Base-by-base conservation (phyloP, 2,329 filamentous ascomycete species). In the Orbilia quercus region DNA sequence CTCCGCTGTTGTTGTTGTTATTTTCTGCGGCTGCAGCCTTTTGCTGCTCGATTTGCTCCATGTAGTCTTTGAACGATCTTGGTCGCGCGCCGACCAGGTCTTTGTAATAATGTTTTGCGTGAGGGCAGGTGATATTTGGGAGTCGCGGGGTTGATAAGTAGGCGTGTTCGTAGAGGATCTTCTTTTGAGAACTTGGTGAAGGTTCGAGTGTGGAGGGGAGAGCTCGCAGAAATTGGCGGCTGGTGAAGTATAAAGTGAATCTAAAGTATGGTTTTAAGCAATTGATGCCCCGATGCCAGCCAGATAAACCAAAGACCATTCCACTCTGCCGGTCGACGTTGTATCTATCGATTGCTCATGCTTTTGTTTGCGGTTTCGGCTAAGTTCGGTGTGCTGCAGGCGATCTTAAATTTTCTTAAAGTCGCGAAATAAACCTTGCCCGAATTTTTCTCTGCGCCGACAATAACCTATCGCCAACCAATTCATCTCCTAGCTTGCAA, bases 51-150 rank as follows among this genome's bases (percentile, higher is more conserved):
- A 70, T 50, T 65, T 75, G 48, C 16, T 66, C 58, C 75, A 74
- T 71, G 63, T 59, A 60, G 44, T 66, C 36, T 53, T 60, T 64
- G 55, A 53, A 73, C 7, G 69, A 62, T 62, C 69, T 23, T 5
- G 69, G 69, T 31, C 69, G 69, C 23, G 42, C 9, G 40, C 69
- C 69, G 25, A 73, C 69, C 16, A 73, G 42, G 38, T 73, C 54
- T 22, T 23, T 14, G 42, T 66, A 73, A 36, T 66, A 64, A 5
- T 14, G 25, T 23, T 36, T 44, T 2, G 45, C 23, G 18, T 54
- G 51, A 38, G 2, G 12, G 20, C 23, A 40, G 11, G 38, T 48
- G 14, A 38, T 14, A n/a, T 55, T n/a, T 11, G 69, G 60, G 20
- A 60, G 34, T 36, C 69, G 53, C 2, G 47, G 45, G 18, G 7